These are phyloP conservation scores for Amborella trichopoda DNA, from an alignment of 164 flowering plant species.

Conservation along the genomic window DNA sequence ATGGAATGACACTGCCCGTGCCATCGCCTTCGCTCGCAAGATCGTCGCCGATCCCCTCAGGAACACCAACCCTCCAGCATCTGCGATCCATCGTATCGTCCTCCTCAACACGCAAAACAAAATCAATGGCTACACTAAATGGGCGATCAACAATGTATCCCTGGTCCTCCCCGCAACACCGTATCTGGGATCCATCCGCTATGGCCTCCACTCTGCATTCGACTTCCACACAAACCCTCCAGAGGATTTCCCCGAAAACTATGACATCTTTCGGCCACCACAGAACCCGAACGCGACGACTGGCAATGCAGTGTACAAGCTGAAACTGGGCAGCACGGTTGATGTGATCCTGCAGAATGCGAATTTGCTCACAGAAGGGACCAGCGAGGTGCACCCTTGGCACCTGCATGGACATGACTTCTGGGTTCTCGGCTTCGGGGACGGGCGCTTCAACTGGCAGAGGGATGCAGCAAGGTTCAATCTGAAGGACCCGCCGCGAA, in stretches of 20 bases:
- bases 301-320: slow-evolving; percentile 43
- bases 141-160: slow-evolving; percentile 85
- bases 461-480: slow-evolving; percentile 32
- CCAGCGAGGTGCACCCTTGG: slow-evolving; percentile 90
- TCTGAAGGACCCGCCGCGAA: slow-evolving; percentile 57
- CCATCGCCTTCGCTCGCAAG: slow-evolving; percentile 40
- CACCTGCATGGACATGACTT: slow-evolving; percentile 94
- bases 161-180: slow-evolving; percentile 65
- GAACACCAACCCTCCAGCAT: slow-evolving; percentile 42
- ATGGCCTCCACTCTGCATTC: slow-evolving; percentile 25
- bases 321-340: slow-evolving; percentile 27
- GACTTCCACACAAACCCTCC: slow-evolving; percentile 28
- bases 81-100: slow-evolving; percentile 27
- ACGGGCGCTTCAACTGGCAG: slow-evolving; percentile 38
- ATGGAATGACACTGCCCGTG: slow-evolving; percentile 54
- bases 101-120: slow-evolving; percentile 82
- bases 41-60: slow-evolving; percentile 27
- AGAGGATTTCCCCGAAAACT: slow-evolving; percentile 23
- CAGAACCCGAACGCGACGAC: slow-evolving; percentile 35
- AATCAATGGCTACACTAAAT: slow-evolving; percentile 54
- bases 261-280: slow-evolving; percentile 48
- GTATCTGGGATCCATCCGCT: slow-evolving; percentile 56
- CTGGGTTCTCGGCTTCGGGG: slow-evolving; percentile 89
- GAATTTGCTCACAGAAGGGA: slow-evolving; percentile 30
- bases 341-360: slow-evolving; percentile 88